Percentiles rank a stretch among this genome's conserved stretches.
These are phyloP conservation scores for Collybia nuda DNA, from an alignment of 768 basidiomycete species.

Conservation along the genomic window DNA sequence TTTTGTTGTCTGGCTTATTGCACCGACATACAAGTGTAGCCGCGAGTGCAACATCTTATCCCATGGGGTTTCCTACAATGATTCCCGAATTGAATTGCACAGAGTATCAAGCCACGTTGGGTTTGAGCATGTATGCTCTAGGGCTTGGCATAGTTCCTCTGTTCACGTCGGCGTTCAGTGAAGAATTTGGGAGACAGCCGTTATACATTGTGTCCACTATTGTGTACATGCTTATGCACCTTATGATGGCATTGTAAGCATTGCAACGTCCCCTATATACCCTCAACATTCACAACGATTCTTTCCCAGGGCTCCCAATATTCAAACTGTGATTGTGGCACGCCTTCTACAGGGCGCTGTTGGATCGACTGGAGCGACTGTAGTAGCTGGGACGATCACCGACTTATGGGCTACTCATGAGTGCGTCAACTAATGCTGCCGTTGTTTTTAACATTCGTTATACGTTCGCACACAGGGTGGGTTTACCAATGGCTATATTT, in stretches of 20 bases:
- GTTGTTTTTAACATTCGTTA: background rate
- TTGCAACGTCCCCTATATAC: constrained; percentile 24
- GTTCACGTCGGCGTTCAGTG: constrained; percentile 55
- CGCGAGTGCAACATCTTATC: constrained; percentile 26
- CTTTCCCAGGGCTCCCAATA: constrained; percentile 24
- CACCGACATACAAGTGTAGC: background rate
- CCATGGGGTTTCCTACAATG: constrained; percentile 48
- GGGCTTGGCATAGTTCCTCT: constrained; percentile 54
- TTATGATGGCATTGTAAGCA: constrained; percentile 31
- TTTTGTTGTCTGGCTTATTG: background rate
- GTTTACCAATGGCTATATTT: constrained; percentile 77
- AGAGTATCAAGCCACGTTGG: constrained; percentile 30
- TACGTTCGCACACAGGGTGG: constrained; percentile 47
- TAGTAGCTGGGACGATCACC: constrained; percentile 72
- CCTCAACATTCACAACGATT: too few species aligned
- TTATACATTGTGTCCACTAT: constrained; percentile 41
- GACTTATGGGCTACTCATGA: constrained; percentile 67
- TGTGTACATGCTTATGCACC: constrained; percentile 36
- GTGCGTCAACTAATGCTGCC: constrained; percentile 29
- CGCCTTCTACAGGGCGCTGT: constrained; percentile 65
- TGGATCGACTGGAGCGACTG: constrained; percentile 68
- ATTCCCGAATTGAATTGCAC: constrained; percentile 30
- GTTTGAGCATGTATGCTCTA: constrained; percentile 40
- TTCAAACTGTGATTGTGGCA: constrained; percentile 63
- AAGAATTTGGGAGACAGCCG: constrained; percentile 53